Percentiles rank a stretch among this genome's conserved stretches.
These are phyloP conservation scores for Cinnamomum chago DNA, from an alignment of 164 flowering plant genomes.

Conservation along the genomic window DNA sequence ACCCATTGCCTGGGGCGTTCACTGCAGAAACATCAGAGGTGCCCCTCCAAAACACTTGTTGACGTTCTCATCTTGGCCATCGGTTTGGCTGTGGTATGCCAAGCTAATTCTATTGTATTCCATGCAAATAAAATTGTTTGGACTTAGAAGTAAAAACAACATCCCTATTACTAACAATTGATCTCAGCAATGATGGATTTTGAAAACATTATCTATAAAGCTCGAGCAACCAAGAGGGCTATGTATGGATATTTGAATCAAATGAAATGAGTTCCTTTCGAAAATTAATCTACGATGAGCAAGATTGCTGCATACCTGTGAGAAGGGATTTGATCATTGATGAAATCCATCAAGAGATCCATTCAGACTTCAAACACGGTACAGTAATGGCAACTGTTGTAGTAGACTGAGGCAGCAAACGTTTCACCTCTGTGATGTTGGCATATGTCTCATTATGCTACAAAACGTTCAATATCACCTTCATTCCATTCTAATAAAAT, in stretches of 20 bases:
- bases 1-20: neutral
- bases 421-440: neutral
- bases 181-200: neutral
- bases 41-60: neutral
- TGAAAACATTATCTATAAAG: neutral
- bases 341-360: neutral
- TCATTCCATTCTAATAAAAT: neutral
- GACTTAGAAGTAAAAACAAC: neutral
- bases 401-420: neutral
- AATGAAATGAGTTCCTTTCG: no score
- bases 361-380: no score
- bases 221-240: neutral
- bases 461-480: neutral
- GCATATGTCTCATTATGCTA: neutral
- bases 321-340: neutral
- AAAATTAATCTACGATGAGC: neutral
- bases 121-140: neutral
- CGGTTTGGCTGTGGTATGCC: constrained; percentile 1
- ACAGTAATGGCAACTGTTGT: no score
- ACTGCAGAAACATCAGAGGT: no score
- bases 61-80: neutral
- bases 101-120: neutral
- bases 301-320: neutral
- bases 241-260: neutral
- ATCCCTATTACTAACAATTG: neutral